A percentile compares a stretch with the other conserved stretches of the same genome.
phyloP scores from a whole-genome alignment of 164 flowering plant species.

The Euptelea pleiosperma region DNA sequence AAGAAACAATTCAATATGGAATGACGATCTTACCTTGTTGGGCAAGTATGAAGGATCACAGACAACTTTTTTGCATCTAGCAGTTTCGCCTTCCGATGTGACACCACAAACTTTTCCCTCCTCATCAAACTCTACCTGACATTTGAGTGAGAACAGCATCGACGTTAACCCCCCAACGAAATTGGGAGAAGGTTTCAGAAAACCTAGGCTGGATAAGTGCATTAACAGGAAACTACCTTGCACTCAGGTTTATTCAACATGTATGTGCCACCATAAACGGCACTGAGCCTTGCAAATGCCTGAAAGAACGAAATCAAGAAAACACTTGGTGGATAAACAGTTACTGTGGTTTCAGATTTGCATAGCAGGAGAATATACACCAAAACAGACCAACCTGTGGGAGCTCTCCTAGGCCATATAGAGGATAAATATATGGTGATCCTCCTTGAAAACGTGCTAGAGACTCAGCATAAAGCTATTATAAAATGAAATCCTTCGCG shows the following conservation, averaged over 20 bases:
- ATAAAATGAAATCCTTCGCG: conserved; percentile 7
- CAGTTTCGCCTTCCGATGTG: conserved; percentile 95
- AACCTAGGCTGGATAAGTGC: conserved; percentile 2
- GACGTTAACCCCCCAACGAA: not conserved
- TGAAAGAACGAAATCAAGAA: conserved; percentile 18
- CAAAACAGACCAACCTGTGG: conserved; percentile 67
- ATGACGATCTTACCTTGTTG: conserved; percentile 54
- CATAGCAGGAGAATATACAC: not conserved
- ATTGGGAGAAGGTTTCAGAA: not conserved
- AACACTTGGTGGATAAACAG: not conserved
- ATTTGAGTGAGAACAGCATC: conserved; percentile 12
- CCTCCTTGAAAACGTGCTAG: conserved; percentile 96
- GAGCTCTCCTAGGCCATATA: conserved; percentile 93
- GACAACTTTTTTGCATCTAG: conserved; percentile 89
- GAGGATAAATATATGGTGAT: conserved; percentile 92
- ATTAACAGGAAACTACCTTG: conserved; percentile 52
- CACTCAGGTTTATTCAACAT: conserved; percentile 94
- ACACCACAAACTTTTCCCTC: conserved; percentile 87
- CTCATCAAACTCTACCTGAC: conserved; percentile 84
- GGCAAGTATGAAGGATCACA: conserved; percentile 97
- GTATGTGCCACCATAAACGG: conserved; percentile 97
- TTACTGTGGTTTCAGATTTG: not conserved
- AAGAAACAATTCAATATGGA: not conserved
- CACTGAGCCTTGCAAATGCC: conserved; percentile 98
- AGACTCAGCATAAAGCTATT: conserved; percentile 87